These are phyloP conservation scores for Wickerhamomyces sp. DNA, from an alignment of 1,139 yeast genomes.

Conservation along the genomic window DNA sequence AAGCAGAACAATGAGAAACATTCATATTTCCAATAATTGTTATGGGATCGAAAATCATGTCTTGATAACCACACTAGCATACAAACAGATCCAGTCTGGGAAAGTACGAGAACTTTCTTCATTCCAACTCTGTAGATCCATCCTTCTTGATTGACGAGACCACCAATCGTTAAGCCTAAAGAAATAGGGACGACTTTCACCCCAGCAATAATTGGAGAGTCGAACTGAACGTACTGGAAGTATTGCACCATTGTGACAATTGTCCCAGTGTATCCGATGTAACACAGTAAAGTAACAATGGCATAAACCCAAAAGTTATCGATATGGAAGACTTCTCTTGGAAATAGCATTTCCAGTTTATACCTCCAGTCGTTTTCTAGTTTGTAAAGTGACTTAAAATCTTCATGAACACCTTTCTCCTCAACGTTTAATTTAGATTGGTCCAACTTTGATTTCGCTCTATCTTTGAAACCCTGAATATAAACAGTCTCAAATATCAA, in stretches of 20 bases:
- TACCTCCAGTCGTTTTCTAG: conserved; percentile 5
- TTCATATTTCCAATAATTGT: conserved; percentile 28
- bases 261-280: conserved; percentile 9
- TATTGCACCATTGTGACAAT: conserved; percentile 12
- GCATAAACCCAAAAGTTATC: conserved; percentile 16
- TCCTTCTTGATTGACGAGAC: conserved; percentile 6
- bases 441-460: background rate
- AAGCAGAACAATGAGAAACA: conserved; percentile 17
- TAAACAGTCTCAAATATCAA: conserved; percentile 14
- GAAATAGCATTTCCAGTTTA: conserved; percentile 16
- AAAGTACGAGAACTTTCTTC: conserved; percentile 17
- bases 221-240: conserved; percentile 12
- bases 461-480: conserved; percentile 9
- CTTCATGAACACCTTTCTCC: background rate
- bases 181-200: conserved; percentile 23
- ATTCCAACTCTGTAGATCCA: conserved; percentile 16
- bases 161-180: conserved; percentile 7
- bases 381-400: background rate
- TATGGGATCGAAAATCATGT: conserved; percentile 9
- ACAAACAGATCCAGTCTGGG: conserved; percentile 12
- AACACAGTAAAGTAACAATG: conserved; percentile 8
- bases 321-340: conserved; percentile 16
- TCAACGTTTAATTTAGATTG: background rate
- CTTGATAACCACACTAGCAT: conserved; percentile 23
- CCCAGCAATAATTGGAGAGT: conserved; percentile 25